Conservation (phyloP, 192 early-diverging fungal species). For the Podila horticola region DNA sequence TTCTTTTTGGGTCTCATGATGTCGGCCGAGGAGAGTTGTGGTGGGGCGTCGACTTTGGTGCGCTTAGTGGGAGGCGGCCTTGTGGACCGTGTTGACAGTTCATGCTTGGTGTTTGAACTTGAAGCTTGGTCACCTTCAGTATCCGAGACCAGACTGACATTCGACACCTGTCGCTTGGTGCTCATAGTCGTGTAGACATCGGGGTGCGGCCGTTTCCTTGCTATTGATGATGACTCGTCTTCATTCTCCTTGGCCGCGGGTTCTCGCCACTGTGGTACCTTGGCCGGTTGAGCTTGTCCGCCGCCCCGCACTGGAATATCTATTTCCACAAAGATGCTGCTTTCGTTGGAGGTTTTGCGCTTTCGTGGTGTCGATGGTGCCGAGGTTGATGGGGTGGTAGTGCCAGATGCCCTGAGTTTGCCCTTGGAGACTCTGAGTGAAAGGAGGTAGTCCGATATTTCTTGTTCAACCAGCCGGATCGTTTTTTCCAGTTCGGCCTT, state of each 20-base stretch:
- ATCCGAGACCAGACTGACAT: constrained; percentile 37
- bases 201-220: neutral
- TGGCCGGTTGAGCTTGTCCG: neutral
- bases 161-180: constrained; percentile 31
- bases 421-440: constrained; percentile 23
- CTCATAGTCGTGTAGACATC: constrained; percentile 7
- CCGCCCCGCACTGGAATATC: constrained; percentile 16
- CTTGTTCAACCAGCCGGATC: constrained; percentile 35
- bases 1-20: constrained; percentile 28
- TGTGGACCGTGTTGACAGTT: neutral
- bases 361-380: constrained; percentile 17
- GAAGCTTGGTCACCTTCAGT: constrained; percentile 4
- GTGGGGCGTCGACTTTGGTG: constrained; percentile 10
- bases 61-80: constrained; percentile 22
- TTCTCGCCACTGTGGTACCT: neutral
- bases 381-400: neutral
- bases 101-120: neutral
- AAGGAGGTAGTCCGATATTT: constrained; percentile 6
- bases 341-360: constrained; percentile 9
- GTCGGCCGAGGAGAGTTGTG: constrained; percentile 7
- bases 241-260: neutral
- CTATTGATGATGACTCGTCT: neutral
- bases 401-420: neutral
- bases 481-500: constrained; percentile 39
- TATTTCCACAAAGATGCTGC: constrained; percentile 1